Conservation (phyloP, 108 stramenopile species). For the Poteriospumella lacustris region DNA sequence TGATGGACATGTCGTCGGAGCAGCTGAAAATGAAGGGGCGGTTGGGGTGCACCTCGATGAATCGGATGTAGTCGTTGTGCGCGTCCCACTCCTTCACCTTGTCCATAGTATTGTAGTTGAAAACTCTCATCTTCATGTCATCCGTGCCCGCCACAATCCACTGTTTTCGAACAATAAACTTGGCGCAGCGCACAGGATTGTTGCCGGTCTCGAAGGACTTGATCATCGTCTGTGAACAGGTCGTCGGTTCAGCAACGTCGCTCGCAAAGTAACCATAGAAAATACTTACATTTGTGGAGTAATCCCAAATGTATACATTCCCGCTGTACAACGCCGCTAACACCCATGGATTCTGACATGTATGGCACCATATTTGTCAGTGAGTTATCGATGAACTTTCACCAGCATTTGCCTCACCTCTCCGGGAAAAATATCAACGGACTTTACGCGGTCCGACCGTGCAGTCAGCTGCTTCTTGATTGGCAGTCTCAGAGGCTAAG, state of each 20-base stretch:
- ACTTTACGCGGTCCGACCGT: conserved; percentile 88
- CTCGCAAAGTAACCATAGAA: neutral
- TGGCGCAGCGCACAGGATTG: conserved; percentile 90
- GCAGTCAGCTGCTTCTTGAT: conserved; percentile 21
- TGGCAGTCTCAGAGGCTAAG: no score
- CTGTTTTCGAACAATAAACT: conserved; percentile 90
- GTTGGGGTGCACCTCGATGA: conserved; percentile 91
- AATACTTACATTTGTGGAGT: conserved; percentile 51
- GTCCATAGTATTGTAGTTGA: conserved; percentile 99
- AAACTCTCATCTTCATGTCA: conserved; percentile 69
- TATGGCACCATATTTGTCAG: conserved; percentile 25
- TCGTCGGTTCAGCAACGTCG: neutral
- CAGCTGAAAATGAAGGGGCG: conserved; percentile 78
- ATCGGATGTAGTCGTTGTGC: conserved; percentile 96
- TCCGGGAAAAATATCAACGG: conserved; percentile 88
- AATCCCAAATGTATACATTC: conserved; percentile 96
- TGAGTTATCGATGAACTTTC: neutral
- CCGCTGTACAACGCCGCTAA: conserved; percentile 91
- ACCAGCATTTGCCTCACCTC: conserved; percentile 46
- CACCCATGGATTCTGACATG: conserved; percentile 80
- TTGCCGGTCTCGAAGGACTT: conserved; percentile 91
- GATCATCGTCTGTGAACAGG: conserved; percentile 32
- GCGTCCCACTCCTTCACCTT: conserved; percentile 95
- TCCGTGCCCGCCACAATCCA: conserved; percentile 90
- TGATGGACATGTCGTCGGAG: conserved; percentile 96